Conservation (phyloP, 768 basidiomycete species). For the Collybia sordida region DNA sequence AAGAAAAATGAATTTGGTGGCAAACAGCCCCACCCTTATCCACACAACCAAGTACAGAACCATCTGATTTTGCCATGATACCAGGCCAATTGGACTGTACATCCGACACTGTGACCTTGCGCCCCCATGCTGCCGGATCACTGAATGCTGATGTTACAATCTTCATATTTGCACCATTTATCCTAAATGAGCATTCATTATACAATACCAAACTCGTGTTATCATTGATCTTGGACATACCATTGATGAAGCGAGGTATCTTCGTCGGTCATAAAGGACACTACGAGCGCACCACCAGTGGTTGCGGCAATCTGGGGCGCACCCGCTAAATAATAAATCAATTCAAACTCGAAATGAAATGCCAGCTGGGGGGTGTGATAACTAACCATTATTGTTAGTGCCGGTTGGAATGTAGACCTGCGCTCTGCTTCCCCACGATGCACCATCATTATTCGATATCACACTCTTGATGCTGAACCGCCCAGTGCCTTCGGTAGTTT, state of each 20-base stretch:
- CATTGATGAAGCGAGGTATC: slow-evolving; percentile 11
- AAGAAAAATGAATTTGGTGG: too few species aligned
- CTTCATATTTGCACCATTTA: too few species aligned
- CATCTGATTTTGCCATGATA: too few species aligned
- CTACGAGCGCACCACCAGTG: slow-evolving; percentile 14
- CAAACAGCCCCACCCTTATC: too few species aligned
- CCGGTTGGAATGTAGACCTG: slow-evolving; percentile 15
- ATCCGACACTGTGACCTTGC: too few species aligned
- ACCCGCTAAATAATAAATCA: slow-evolving; percentile 12
- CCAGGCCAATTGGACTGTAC: too few species aligned
- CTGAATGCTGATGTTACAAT: too few species aligned
- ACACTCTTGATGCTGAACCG: slow-evolving; percentile 19
- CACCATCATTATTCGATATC: slow-evolving; percentile 17
- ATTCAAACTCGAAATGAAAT: neutral
- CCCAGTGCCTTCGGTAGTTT: slow-evolving; percentile 19
- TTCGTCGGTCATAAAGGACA: slow-evolving; percentile 21
- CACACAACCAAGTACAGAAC: too few species aligned
- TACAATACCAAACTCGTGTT: too few species aligned
- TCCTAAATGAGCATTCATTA: too few species aligned
- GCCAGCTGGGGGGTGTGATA: neutral
- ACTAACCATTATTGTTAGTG: slow-evolving; percentile 13
- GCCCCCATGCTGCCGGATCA: too few species aligned
- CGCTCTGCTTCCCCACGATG: slow-evolving; percentile 5
- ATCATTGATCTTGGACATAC: neutral
- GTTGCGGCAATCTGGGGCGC: slow-evolving; percentile 14